Evolutionary conservation across 768 basidiomycete species (phyloP).

Genomic region (Hortiboletus flavorubellus): DNA sequence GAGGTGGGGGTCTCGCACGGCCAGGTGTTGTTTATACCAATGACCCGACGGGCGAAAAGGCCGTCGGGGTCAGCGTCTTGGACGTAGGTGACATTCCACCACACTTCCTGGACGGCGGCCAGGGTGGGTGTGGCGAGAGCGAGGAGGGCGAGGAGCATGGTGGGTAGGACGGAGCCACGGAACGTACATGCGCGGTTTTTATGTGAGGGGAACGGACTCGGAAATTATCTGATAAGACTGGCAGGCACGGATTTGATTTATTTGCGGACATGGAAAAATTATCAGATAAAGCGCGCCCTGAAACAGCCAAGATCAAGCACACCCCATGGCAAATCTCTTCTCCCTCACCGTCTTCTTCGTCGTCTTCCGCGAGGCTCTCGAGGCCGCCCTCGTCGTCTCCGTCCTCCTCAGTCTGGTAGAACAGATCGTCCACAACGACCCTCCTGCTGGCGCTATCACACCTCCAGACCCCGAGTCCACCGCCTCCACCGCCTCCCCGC

Average conservation of each 20-base stretch:
- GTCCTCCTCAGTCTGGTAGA: conserved; percentile 91
- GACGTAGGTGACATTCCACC: conserved; percentile 93
- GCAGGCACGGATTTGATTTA: background rate
- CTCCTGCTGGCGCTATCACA: background rate
- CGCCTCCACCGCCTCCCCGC: conserved; percentile 34
- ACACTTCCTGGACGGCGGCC: conserved; percentile 68
- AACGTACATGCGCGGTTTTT: background rate
- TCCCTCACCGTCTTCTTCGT: conserved; percentile 95
- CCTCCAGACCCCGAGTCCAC: conserved; percentile 19
- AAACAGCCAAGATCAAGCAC: background rate
- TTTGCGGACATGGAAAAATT: background rate
- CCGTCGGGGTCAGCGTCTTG: conserved; percentile 81
- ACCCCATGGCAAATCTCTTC: conserved; percentile 53
- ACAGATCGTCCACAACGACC: conserved; percentile 57
- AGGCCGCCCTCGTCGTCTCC: conserved; percentile 89
- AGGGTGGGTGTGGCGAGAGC: conserved; percentile 36
- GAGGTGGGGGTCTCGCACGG: conserved; percentile 54
- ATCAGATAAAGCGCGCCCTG: background rate
- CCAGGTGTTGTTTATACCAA: conserved; percentile 93
- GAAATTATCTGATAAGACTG: conserved; percentile 7
- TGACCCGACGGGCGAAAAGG: conserved; percentile 66
- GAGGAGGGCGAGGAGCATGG: conserved; percentile 16
- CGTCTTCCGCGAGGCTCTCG: conserved; percentile 91
- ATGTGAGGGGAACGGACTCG: background rate
- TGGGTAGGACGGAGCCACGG: too few relatives aligned